Conservation (phyloP, 345 rosid species). For the Euphorbia tirucalli region DNA sequence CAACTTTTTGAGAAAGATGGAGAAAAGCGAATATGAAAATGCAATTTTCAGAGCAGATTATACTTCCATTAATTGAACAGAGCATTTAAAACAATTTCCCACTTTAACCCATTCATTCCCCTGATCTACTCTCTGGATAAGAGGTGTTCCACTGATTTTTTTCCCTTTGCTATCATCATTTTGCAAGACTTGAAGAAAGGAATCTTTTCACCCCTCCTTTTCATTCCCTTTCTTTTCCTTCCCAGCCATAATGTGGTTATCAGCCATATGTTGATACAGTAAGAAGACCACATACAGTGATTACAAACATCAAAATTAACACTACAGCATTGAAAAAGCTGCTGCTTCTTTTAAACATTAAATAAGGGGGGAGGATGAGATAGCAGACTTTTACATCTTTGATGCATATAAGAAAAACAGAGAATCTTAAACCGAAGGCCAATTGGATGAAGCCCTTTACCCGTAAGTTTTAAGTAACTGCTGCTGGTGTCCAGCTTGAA, state of each 20-base stretch:
- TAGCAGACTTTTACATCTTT: background rate
- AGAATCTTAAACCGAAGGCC: background rate
- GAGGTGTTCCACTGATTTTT: background rate
- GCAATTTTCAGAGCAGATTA: background rate
- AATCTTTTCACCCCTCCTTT: background rate
- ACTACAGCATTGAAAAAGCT: background rate
- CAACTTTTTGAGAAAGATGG: background rate
- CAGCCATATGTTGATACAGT: background rate
- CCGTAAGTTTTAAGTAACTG: conserved; percentile 67
- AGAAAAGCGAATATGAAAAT: background rate
- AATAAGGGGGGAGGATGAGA: background rate
- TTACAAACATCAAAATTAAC: background rate
- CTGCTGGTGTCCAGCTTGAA: conserved; percentile 86
- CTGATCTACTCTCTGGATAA: background rate
- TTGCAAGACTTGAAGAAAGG: background rate
- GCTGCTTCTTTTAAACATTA: background rate
- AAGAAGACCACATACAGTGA: background rate
- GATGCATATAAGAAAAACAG: background rate
- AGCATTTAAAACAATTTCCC: background rate
- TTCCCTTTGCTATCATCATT: too few species aligned
- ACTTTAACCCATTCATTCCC: background rate
- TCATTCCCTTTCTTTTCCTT: background rate
- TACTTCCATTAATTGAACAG: background rate
- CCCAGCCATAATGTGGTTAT: background rate
- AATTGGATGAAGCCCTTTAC: conserved; percentile 36